These are phyloP conservation scores for Aristolochia californica DNA, from an alignment of 164 flowering plant genomes.

Conservation along the genomic window DNA sequence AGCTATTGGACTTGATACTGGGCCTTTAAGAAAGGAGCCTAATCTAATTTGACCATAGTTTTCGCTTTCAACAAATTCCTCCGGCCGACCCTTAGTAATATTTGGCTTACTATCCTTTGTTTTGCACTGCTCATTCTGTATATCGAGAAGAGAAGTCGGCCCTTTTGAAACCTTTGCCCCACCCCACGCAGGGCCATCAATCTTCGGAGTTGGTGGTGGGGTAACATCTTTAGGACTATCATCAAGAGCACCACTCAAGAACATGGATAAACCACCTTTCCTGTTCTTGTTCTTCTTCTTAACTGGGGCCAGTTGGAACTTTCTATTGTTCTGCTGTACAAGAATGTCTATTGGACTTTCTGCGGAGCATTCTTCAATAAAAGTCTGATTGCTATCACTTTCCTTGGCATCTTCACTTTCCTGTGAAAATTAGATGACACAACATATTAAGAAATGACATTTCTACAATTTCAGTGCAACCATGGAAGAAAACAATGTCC, in stretches of 20 bases:
- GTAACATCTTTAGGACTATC: slow-evolving; percentile 42
- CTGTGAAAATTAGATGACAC: slow-evolving; percentile 7
- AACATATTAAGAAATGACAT: not conserved
- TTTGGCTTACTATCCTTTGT: slow-evolving; percentile 5
- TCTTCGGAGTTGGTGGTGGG: slow-evolving; percentile 48
- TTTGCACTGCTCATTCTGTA: slow-evolving; percentile 75
- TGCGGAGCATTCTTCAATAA: slow-evolving; percentile 14
- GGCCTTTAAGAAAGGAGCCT: slow-evolving; percentile 44
- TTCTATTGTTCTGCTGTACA: slow-evolving; percentile 16
- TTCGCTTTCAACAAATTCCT: slow-evolving; percentile 27
- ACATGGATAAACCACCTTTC: slow-evolving; percentile 97
- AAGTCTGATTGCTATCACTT: slow-evolving; percentile 8
- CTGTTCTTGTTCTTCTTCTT: slow-evolving; percentile 79
- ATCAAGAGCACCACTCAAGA: slow-evolving; percentile 94
- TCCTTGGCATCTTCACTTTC: slow-evolving; percentile 14
- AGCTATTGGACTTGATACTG: slow-evolving; percentile 58
- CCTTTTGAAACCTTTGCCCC: slow-evolving; percentile 56
- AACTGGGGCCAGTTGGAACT: slow-evolving; percentile 19
- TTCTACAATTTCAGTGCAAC: too few species aligned
- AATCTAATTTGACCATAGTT: slow-evolving; percentile 36
- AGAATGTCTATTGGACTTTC: slow-evolving; percentile 14
- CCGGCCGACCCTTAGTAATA: slow-evolving; percentile 23
- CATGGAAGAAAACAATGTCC: too few species aligned
- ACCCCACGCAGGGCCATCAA: slow-evolving; percentile 97
- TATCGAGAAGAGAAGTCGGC: slow-evolving; percentile 66